Evolutionary conservation across 495 filamentous ascomycete genomes (phyloP).

Genomic region (Endocarpon pusillum): DNA sequence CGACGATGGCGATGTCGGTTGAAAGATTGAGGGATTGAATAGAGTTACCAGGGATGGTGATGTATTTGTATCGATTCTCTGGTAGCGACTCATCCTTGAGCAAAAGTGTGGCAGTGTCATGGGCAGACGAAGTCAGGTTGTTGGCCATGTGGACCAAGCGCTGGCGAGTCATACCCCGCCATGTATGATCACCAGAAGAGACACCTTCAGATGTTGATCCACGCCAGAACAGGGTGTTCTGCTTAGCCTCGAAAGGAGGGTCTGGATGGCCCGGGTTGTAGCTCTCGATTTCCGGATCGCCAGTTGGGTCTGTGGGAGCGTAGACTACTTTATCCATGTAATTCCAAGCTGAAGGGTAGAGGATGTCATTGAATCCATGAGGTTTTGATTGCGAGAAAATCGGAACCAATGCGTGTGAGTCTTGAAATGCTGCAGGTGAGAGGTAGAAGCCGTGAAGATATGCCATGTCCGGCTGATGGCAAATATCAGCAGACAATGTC

Average conservation of each 20-base stretch:
- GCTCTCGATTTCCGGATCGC: conserved; percentile 22
- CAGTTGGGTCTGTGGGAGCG: conserved; percentile 18
- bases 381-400: conserved; percentile 61
- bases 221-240: conserved; percentile 34
- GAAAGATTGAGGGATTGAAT: conserved; percentile 20
- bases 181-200: conserved; percentile 27
- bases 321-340: conserved; percentile 32
- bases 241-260: conserved; percentile 21
- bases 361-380: conserved; percentile 32
- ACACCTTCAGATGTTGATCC: conserved; percentile 41
- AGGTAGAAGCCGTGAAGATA: conserved; percentile 56
- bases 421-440: conserved; percentile 42
- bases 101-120: conserved; percentile 25
- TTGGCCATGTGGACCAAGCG: conserved; percentile 37
- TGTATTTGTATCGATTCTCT: conserved; percentile 12
- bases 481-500: conserved; percentile 45
- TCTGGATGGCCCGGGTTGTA: conserved; percentile 19
- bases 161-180: conserved; percentile 43
- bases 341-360: conserved; percentile 32
- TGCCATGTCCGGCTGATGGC: conserved; percentile 65
- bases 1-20: conserved; percentile 28
- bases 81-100: conserved; percentile 11
- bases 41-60: conserved; percentile 9
- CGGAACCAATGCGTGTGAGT: conserved; percentile 45
- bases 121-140: conserved; percentile 25